A percentile compares a stretch with the other conserved stretches of the same genome.
Evolutionary conservation across 345 rosid genomes (phyloP).

Genomic region (Gossypium turneri): DNA sequence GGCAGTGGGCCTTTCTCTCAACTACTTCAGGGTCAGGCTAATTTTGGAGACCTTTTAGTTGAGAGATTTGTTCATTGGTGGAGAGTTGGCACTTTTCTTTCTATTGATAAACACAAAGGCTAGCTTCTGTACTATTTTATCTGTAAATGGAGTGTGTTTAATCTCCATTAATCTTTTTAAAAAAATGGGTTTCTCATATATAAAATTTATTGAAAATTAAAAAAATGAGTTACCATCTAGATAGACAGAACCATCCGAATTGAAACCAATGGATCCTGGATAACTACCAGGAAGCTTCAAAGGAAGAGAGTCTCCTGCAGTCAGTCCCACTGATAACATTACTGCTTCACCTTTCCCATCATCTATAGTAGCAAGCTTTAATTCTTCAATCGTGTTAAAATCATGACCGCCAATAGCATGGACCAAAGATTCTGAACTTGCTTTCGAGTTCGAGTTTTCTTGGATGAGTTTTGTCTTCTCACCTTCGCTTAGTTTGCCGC

Average conservation of each 20-base stretch:
- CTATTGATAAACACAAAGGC: neutral
- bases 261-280: conserved; percentile 82
- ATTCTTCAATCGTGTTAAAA: conserved; percentile 34
- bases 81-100: neutral
- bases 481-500: conserved; percentile 38
- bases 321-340: conserved; percentile 59
- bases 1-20: conserved; percentile 8
- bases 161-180: neutral
- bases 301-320: conserved; percentile 51
- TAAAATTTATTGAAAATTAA: neutral
- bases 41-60: neutral
- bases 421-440: conserved; percentile 47
- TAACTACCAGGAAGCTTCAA: conserved; percentile 71
- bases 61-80: neutral
- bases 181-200: neutral
- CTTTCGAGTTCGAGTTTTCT: conserved; percentile 28
- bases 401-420: conserved; percentile 28
- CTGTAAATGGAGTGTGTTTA: neutral
- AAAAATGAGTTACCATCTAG: conserved; percentile 62
- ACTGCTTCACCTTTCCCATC: conserved; percentile 30
- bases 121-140: neutral
- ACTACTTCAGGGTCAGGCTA: neutral
- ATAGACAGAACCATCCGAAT: conserved; percentile 73
- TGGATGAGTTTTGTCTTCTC: conserved; percentile 64
- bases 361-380: conserved; percentile 33